Base-by-base conservation (phyloP, 2,329 filamentous ascomycete genomes). In the Claviceps capensis region DNA sequence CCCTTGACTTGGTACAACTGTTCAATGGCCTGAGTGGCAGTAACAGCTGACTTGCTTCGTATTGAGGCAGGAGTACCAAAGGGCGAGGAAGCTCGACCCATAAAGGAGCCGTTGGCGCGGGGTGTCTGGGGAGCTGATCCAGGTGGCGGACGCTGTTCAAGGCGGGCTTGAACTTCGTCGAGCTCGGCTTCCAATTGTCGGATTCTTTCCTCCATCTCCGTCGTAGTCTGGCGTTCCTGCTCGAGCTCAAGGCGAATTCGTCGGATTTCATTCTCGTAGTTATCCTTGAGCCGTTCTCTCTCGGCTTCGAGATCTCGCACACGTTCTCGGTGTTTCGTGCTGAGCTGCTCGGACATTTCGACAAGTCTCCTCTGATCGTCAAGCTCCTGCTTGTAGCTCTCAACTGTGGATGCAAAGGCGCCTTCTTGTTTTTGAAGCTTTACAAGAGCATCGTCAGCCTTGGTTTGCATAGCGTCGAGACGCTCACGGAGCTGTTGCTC, bases 361-460 rank as follows among this genome's bases (percentile, higher is more conserved):
- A 89, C 86, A 19, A 98, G 76, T 45, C 93, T 81, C 53, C 81
- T 82, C 26, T 86, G 82, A 56, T 85, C 85, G 57, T 94, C 88
- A 7, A 95, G 75, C 64, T 97, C 90, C 52, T 90, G 83, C 59
- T 85, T 82, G 73, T 93, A 94, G 55, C 85, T 84, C 64, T 96
- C 86, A 55, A 95, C 83, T n/a, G 83, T 82, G 51, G 86, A 81
- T 1, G 87, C 84, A 26, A 86, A 85, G 19, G 87, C 80, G 62
- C 95, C 89, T 62, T 93, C 85, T 37, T 96, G 77, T 63, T 89
- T 84, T 62, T 96, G 88, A 34, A 95, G 81, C 62, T 84, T 88
- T 44, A 79, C 73, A 45, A 95, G 78, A 5, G 85, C 82, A 53
- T 96, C 88, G 54, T 97, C 90, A 1, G 87, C 83, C 70, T 93